phyloP scores from a whole-genome alignment of 768 basidiomycete genomes.

The Trametes cinnabarina region DNA sequence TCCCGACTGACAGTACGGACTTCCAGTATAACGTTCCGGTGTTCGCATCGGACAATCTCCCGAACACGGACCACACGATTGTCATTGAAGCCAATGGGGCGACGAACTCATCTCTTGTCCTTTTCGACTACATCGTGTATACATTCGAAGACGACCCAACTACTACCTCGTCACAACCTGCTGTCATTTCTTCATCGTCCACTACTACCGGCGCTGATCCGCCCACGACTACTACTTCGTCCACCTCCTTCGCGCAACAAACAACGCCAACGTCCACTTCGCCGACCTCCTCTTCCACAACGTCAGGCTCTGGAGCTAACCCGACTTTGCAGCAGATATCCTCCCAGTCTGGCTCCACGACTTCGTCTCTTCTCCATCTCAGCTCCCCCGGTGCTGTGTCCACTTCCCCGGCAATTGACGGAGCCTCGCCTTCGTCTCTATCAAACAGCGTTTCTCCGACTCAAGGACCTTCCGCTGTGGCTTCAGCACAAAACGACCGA shows the following conservation, averaged over 20 bases:
- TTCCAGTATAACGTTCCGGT: constrained; percentile 4
- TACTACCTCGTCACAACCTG: background rate
- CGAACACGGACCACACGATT: constrained; percentile 5
- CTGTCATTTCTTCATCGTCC: background rate
- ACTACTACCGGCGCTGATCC: background rate
- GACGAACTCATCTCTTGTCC: constrained; percentile 3
- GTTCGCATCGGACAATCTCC: background rate
- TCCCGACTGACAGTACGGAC: background rate
- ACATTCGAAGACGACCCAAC: constrained; percentile 3
- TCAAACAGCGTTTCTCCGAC: background rate
- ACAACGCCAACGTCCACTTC: background rate
- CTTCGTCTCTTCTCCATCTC: too few species aligned
- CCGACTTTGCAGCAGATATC: background rate
- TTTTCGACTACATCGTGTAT: constrained; percentile 15
- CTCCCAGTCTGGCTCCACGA: background rate
- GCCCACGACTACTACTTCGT: background rate
- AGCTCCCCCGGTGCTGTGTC: too few species aligned
- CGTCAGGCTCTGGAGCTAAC: background rate
- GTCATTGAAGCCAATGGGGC: background rate
- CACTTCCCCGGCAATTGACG: background rate
- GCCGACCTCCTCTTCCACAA: background rate
- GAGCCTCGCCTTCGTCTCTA: background rate
- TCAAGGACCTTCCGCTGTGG: too few species aligned
- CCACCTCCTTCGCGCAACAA: background rate
- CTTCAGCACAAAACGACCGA: background rate